These are phyloP conservation scores for Mikania micrantha DNA, from an alignment of 129 eudicot genomes.

Conservation along the genomic window DNA sequence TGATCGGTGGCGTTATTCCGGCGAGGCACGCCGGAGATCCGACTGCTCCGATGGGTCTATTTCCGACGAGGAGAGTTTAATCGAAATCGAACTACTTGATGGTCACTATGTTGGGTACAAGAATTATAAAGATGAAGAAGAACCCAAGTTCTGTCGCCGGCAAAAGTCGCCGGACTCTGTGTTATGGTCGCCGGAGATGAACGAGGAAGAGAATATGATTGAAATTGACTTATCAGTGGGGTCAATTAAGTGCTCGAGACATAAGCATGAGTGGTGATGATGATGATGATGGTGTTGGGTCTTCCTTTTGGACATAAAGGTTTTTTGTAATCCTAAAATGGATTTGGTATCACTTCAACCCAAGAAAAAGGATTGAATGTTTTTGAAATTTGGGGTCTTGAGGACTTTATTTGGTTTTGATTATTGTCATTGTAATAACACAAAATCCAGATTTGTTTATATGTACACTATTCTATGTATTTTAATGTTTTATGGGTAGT, in stretches of 20 bases:
- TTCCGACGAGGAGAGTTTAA: slow-evolving; percentile 89
- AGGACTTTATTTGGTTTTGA: slow-evolving; percentile 3
- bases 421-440: slow-evolving; percentile 18
- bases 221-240: slow-evolving; percentile 91
- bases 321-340: slow-evolving; percentile 38
- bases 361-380: slow-evolving; percentile 16
- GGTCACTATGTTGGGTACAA: slow-evolving; percentile 42
- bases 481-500: neutral
- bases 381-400: slow-evolving; percentile 19
- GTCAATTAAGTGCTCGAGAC: slow-evolving; percentile 75
- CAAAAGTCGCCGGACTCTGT: slow-evolving; percentile 34
- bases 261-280: slow-evolving; percentile 37
- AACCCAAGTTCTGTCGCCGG: slow-evolving; percentile 23
- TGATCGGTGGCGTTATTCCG: slow-evolving; percentile 31
- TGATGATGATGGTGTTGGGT: slow-evolving; percentile 8
- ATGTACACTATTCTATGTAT: neutral
- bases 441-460: slow-evolving; percentile 8
- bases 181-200: slow-evolving; percentile 46
- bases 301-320: slow-evolving; percentile 15
- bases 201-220: slow-evolving; percentile 86
- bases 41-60: slow-evolving; percentile 66
- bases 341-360: slow-evolving; percentile 27
- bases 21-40: slow-evolving; percentile 19
- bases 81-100: slow-evolving; percentile 69
- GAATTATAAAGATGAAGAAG: slow-evolving; percentile 20